Percentiles rank a stretch among this genome's conserved stretches.
These are phyloP conservation scores for Leccinum truebloodii DNA, from an alignment of 768 basidiomycete genomes.

Conservation along the genomic window DNA sequence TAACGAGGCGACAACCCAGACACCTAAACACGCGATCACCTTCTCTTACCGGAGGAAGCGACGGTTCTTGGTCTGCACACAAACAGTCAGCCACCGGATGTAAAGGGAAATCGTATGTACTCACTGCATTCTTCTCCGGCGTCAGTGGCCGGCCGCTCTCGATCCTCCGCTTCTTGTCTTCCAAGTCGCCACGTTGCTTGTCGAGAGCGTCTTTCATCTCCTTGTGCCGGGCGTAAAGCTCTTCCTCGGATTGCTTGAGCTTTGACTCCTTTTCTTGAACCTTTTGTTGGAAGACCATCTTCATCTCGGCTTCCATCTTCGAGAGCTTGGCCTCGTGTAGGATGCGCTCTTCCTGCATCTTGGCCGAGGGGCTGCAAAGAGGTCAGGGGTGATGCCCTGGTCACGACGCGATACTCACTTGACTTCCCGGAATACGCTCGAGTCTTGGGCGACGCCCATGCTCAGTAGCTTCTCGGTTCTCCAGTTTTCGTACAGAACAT, in stretches of 20 bases:
- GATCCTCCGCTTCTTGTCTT: slow-evolving; percentile 97
- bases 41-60: slow-evolving; percentile 37
- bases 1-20: slow-evolving; percentile 30
- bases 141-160: slow-evolving; percentile 94
- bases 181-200: slow-evolving; percentile 92
- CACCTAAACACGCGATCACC: slow-evolving; percentile 8
- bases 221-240: slow-evolving; percentile 96
- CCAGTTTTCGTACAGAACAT: slow-evolving; percentile 97
- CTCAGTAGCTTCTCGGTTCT: slow-evolving; percentile 92
- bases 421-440: slow-evolving; percentile 98
- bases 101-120: slow-evolving; percentile 31
- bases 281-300: slow-evolving; percentile 99
- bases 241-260: slow-evolving; percentile 98
- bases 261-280: slow-evolving; percentile 99
- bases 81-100: slow-evolving; percentile 9
- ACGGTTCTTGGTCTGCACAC: slow-evolving; percentile 36
- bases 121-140: slow-evolving; percentile 87
- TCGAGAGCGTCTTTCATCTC: slow-evolving; percentile 99
- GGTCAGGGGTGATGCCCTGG: slow-evolving; percentile 14
- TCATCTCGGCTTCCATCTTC: slow-evolving; percentile 99
- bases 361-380: slow-evolving; percentile 79
- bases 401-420: slow-evolving; percentile 62
- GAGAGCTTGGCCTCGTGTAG: slow-evolving; percentile 96
- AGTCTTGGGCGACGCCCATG: slow-evolving; percentile 98
- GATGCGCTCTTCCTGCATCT: slow-evolving; percentile 94